phyloP scores from a whole-genome alignment of 352 stramenopile species.

The Phytophthora sansomeana region DNA sequence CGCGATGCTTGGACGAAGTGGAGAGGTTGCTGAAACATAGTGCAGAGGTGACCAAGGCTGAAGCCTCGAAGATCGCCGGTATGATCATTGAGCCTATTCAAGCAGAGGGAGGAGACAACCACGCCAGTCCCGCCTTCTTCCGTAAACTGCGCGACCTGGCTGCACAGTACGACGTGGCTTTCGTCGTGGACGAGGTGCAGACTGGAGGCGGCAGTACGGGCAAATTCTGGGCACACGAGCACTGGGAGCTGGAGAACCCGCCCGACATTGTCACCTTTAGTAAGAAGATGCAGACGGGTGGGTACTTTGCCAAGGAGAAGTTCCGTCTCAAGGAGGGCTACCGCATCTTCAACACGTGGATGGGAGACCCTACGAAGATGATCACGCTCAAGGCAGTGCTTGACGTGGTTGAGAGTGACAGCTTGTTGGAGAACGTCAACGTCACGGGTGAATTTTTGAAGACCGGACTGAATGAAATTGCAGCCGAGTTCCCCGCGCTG shows the following conservation, averaged over 20 bases:
- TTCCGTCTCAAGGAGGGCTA: slow-evolving; percentile 78
- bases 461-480: slow-evolving; percentile 54
- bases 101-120: slow-evolving; percentile 82
- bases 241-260: slow-evolving; percentile 80
- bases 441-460: slow-evolving; percentile 79
- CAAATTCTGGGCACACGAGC: slow-evolving; percentile 88
- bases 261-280: slow-evolving; percentile 88
- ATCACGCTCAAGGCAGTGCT: slow-evolving; percentile 82
- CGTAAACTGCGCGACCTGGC: slow-evolving; percentile 62
- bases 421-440: slow-evolving; percentile 75
- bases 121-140: slow-evolving; percentile 81
- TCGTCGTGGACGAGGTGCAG: slow-evolving; percentile 90
- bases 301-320: slow-evolving; percentile 82
- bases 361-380: slow-evolving; percentile 89
- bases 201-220: slow-evolving; percentile 84
- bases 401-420: slow-evolving; percentile 64
- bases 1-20: slow-evolving; percentile 70
- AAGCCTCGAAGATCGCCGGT: slow-evolving; percentile 61
- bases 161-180: slow-evolving; percentile 67
- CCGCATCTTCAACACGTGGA: slow-evolving; percentile 92
- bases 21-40: slow-evolving; percentile 61
- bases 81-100: slow-evolving; percentile 89
- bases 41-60: slow-evolving; percentile 32
- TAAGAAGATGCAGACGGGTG: slow-evolving; percentile 88
- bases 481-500: slow-evolving; percentile 58